A percentile compares a stretch with the other conserved stretches of the same genome.
phyloP scores from a whole-genome alignment of 2,329 filamentous ascomycete genomes.

The Aspergillus glaucus region DNA sequence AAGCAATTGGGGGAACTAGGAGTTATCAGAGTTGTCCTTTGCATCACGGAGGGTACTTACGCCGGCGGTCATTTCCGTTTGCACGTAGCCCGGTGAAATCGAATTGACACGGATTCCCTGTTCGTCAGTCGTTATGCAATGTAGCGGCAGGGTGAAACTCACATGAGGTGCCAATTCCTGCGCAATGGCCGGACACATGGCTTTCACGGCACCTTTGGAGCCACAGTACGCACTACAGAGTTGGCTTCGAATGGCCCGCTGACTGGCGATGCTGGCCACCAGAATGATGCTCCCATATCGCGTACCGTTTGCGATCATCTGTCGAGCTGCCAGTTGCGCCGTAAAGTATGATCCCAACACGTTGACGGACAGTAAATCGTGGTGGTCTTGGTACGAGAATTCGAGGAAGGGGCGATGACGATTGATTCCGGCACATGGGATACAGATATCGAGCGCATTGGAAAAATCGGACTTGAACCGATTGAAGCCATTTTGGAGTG shows the following conservation, averaged over 20 bases:
- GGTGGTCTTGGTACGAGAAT: slow-evolving; percentile 38
- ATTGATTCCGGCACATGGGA: slow-evolving; percentile 43
- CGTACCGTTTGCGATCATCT: slow-evolving; percentile 48
- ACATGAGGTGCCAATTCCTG: slow-evolving; percentile 38
- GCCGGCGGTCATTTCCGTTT: slow-evolving; percentile 28
- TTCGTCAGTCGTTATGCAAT: background rate
- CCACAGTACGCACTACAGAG: slow-evolving; percentile 44
- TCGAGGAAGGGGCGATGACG: slow-evolving; percentile 41
- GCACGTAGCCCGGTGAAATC: slow-evolving; percentile 37
- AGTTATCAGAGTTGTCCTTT: slow-evolving; percentile 3
- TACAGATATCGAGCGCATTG: slow-evolving; percentile 39
- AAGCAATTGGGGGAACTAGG: slow-evolving; percentile 41
- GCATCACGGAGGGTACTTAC: slow-evolving; percentile 12
- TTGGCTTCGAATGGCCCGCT: slow-evolving; percentile 47
- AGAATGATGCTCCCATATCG: slow-evolving; percentile 49
- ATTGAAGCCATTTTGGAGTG: slow-evolving; percentile 26
- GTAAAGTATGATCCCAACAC: slow-evolving; percentile 42
- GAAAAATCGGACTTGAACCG: slow-evolving; percentile 30
- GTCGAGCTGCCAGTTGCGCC: slow-evolving; percentile 44
- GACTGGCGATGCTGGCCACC: slow-evolving; percentile 49
- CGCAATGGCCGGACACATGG: slow-evolving; percentile 45
- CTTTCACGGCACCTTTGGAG: slow-evolving; percentile 43
- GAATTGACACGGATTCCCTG: slow-evolving; percentile 40
- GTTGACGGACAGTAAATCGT: slow-evolving; percentile 40
- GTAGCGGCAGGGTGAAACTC: slow-evolving; percentile 1